Evolutionary conservation across 768 basidiomycete genomes (phyloP), one percentile per base, ranked within the genome.

Genomic region (Dentipellis fragilis): DNA sequence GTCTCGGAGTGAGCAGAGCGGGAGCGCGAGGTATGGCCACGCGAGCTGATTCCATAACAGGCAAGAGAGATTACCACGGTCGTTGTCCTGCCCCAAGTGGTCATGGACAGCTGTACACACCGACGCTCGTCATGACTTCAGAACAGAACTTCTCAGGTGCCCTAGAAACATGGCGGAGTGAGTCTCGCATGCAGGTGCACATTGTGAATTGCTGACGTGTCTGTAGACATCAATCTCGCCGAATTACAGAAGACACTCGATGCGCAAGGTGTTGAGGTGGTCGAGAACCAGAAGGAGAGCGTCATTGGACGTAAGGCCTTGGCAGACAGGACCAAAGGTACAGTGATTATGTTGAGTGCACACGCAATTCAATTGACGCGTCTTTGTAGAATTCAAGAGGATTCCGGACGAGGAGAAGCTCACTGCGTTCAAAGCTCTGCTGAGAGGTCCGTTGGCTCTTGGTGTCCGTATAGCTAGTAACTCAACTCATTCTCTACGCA

Each of bases 231-330:
- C 64, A 86, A 89, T 68, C 79, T 99, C 51, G 72, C 83, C 17
- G 92, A 96, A 60, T 76, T 98, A 23, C 95, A 98, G 72, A 94
- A 92, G 73, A 87, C 84, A 4, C 80, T 99, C 50, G 94, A 98
- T 71, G 75, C 79, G 6, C 95, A 97, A 58, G 94, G 93, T 4
- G 78, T 97, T 36, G 94, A 98, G 70, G 78, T 99, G 12, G 94
- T 99, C 19, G 93, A 98, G 76, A 94, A 94, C 72, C 94, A 97
- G 76, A 99, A 97, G 74, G 95, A 98, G 74, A 92, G 89, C 61
- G 78, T 97, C 47, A 77, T 99, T 2, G 93, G 93, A 10, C 80
- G 96, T 45, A 99, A 97, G 70, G 87, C 85, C 54, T 76, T 99
- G 19, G 91, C 95, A 1, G 96, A 98, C 72, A 87, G 89, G 68